Evolutionary conservation across 495 filamentous ascomycete genomes (phyloP), one percentile per base, ranked within the genome.

Genomic region (Podospora anserina): DNA sequence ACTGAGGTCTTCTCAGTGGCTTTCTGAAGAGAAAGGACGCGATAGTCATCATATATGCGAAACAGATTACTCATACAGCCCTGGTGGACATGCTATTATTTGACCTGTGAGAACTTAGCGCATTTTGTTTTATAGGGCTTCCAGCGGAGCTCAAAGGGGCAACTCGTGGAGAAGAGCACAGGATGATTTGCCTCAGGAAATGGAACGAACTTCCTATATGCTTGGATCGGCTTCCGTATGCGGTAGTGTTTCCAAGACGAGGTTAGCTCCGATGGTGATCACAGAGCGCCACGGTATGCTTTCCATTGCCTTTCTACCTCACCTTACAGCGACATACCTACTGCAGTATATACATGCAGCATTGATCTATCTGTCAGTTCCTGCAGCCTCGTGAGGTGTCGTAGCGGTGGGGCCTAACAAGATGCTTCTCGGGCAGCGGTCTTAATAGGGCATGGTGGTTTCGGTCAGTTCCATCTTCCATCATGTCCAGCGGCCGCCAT

Each of bases 211-310:
- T n/a, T 11, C n/a, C 0, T 20, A 30, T 19, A 13, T 7, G 30
- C 57, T 11, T 20, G 30, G 18, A 60, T 49, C 39, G 19, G 16
- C 18, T 27, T 62, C 64, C 60, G 59, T 32, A 70, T 64, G 27
- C 32, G 68, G 68, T 23, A 70, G 68, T 23, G 60, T 70, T 70
- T 20, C 68, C 68, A 60, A 32, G 68, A 60, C 60, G 59, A 60
- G 64, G 54, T 23, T 34, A 64, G 64, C 63, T 49, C 49, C 28
- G 57, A 66, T 20, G 49, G 4, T 26, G 49, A 34, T 39, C 23
- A 18, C 19, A 39, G 11, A 59, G n/a, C 5, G 26, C 26, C 26
- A 15, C 39, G 61, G 67, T 19, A 23, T 32, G 20, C 53, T 32
- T 5, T 20, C 27, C 55, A 13, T 56, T 19, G 55, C 55, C 23